These are phyloP conservation scores for Craspedostauros australis DNA, from an alignment of 108 stramenopile species.

Conservation along the genomic window DNA sequence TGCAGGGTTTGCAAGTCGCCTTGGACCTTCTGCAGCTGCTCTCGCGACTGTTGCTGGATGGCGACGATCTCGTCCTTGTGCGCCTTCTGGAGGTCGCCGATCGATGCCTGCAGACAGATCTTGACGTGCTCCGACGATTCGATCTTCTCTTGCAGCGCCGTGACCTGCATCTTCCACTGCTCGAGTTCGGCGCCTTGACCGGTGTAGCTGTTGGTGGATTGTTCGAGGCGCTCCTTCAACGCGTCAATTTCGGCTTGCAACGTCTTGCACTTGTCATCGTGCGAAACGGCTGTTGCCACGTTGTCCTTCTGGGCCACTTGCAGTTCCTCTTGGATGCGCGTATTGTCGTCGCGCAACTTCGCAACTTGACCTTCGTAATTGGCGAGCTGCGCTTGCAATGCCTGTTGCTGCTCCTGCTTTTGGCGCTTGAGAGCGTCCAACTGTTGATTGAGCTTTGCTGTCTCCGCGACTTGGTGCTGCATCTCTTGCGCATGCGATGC, in stretches of 20 bases:
- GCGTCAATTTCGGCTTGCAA: slow-evolving; percentile 1
- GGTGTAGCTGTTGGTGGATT: slow-evolving; percentile 1
- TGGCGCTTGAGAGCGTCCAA: neutral
- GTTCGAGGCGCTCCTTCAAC: neutral
- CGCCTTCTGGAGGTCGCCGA: too few relatives aligned
- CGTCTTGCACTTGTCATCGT: too few relatives aligned
- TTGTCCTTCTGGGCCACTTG: too few relatives aligned
- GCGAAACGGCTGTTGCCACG: too few relatives aligned
- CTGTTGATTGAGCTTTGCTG: neutral
- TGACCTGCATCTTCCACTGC: slow-evolving; percentile 5
- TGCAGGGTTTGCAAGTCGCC: too few relatives aligned
- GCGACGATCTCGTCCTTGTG: too few relatives aligned
- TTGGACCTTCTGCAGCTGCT: too few relatives aligned
- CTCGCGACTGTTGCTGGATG: too few relatives aligned
- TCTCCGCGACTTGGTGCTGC: neutral
- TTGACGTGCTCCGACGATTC: too few relatives aligned
- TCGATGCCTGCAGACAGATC: too few relatives aligned
- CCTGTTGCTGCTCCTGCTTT: neutral
- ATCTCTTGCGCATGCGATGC: neutral
- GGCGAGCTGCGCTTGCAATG: neutral
- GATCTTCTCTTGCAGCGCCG: too few relatives aligned
- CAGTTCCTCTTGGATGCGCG: slow-evolving; percentile 3
- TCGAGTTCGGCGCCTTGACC: slow-evolving; percentile 2
- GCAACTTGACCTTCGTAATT: slow-evolving; percentile 5
- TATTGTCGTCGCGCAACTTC: slow-evolving; percentile 1